These are phyloP conservation scores for Sarocladium brachiariae DNA, from an alignment of 2,329 filamentous ascomycete species.

Conservation along the genomic window DNA sequence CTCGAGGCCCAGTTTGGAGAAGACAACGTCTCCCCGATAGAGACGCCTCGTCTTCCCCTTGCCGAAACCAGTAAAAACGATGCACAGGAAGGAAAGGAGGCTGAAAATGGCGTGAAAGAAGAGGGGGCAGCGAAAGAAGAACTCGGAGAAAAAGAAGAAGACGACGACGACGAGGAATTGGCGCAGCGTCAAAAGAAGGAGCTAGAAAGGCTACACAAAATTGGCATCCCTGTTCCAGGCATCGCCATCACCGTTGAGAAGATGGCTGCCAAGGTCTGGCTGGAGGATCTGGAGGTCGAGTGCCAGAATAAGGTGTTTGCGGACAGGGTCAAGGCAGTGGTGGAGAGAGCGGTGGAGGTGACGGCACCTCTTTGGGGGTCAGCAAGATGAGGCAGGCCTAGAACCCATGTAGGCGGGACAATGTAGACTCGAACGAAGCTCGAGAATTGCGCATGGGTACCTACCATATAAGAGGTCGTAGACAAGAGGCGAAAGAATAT, in stretches of 20 bases:
- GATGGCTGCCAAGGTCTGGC: conserved; percentile 80
- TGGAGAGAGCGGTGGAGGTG: conserved; percentile 83
- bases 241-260: conserved; percentile 73
- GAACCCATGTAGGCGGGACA: too few relatives aligned
- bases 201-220: conserved; percentile 68
- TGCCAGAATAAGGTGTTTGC: conserved; percentile 70
- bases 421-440: too few relatives aligned
- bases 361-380: conserved; percentile 66
- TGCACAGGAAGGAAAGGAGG: too few relatives aligned
- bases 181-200: conserved; percentile 59
- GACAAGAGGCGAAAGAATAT: too few relatives aligned
- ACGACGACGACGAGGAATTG: conserved; percentile 32
- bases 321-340: conserved; percentile 80
- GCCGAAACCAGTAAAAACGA: too few relatives aligned
- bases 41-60: conserved; percentile 49
- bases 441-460: too few relatives aligned
- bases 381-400: conserved; percentile 10
- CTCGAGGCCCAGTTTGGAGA: conserved; percentile 92
- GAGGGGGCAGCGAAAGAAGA: conserved; percentile 19
- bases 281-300: conserved; percentile 88
- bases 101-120: too few relatives aligned
- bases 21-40: conserved; percentile 73
- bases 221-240: conserved; percentile 87
- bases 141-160: conserved; percentile 13
- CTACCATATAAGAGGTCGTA: too few relatives aligned